Evolutionary conservation across 768 basidiomycete genomes (phyloP).

Genomic region (Lentinula edodes): DNA sequence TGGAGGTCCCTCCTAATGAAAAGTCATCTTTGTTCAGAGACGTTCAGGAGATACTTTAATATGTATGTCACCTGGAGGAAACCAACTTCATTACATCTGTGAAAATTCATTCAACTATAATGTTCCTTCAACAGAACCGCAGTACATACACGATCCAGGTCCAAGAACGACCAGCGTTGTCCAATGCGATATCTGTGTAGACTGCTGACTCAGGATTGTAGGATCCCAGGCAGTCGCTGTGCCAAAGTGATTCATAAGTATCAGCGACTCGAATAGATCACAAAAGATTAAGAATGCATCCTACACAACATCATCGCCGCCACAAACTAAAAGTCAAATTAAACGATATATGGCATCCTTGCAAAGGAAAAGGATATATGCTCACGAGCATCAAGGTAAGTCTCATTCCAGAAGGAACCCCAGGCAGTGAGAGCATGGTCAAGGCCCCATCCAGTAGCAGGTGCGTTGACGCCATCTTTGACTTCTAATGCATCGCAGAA

Average conservation of each 20-base stretch:
- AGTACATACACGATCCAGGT: slow-evolving; percentile 57
- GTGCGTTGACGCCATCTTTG: slow-evolving; percentile 34
- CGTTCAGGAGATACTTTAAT: too few relatives aligned
- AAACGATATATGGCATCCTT: neutral
- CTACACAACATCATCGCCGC: slow-evolving; percentile 38
- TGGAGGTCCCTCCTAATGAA: slow-evolving; percentile 37
- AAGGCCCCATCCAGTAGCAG: slow-evolving; percentile 35
- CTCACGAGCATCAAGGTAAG: slow-evolving; percentile 18
- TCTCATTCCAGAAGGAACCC: slow-evolving; percentile 35
- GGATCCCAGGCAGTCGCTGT: slow-evolving; percentile 30
- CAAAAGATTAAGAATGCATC: slow-evolving; percentile 15
- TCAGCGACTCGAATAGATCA: neutral
- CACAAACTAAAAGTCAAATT: slow-evolving; percentile 42
- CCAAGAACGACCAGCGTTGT: slow-evolving; percentile 62
- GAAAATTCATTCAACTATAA: neutral
- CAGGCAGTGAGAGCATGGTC: slow-evolving; percentile 37
- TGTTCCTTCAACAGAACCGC: neutral
- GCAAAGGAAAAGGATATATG: neutral
- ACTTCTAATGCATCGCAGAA: slow-evolving; percentile 46
- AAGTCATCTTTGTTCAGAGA: too few relatives aligned
- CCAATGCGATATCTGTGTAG: slow-evolving; percentile 51
- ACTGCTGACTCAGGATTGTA: slow-evolving; percentile 32
- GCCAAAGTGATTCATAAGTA: slow-evolving; percentile 17
- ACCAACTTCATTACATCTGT: slow-evolving; percentile 67
- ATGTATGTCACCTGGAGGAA: slow-evolving; percentile 35